phyloP scores from a whole-genome alignment of 768 basidiomycete genomes.

The Agaricus subrufescens region DNA sequence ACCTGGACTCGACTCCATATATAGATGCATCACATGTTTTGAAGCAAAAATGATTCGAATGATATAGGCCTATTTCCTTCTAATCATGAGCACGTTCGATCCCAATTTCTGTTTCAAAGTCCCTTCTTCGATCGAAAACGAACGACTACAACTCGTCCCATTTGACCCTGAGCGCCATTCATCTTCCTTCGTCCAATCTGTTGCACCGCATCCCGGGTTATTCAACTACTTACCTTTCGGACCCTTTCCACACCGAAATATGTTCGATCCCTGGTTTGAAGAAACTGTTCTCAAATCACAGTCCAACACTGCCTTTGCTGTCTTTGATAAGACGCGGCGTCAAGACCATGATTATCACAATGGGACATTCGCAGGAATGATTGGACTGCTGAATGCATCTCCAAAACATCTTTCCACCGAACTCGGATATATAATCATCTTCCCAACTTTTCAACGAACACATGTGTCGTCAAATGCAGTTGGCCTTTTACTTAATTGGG shows the following conservation, averaged over 20 bases:
- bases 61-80: not conserved
- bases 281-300: slow-evolving; percentile 28
- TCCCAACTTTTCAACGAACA: slow-evolving; percentile 57
- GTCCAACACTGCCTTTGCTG: slow-evolving; percentile 38
- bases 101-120: slow-evolving; percentile 49
- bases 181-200: slow-evolving; percentile 33
- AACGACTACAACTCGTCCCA: slow-evolving; percentile 42
- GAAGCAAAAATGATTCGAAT: not conserved
- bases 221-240: slow-evolving; percentile 48
- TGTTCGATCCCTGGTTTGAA: slow-evolving; percentile 29
- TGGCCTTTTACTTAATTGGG: slow-evolving; percentile 46
- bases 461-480: slow-evolving; percentile 55
- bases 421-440: slow-evolving; percentile 48
- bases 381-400: slow-evolving; percentile 45
- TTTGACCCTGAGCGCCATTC: slow-evolving; percentile 32
- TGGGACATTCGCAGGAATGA: slow-evolving; percentile 44
- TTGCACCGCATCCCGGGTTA: slow-evolving; percentile 37
- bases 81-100: slow-evolving; percentile 16
- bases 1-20: too few species aligned
- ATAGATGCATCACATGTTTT: too few species aligned
- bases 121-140: slow-evolving; percentile 38
- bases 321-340: slow-evolving; percentile 45
- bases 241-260: slow-evolving; percentile 37
- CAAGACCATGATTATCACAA: slow-evolving; percentile 3
- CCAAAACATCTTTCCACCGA: slow-evolving; percentile 41